These are phyloP conservation scores for Trichoderma sp. DNA, from an alignment of 2,329 filamentous ascomycete species.

Conservation along the genomic window DNA sequence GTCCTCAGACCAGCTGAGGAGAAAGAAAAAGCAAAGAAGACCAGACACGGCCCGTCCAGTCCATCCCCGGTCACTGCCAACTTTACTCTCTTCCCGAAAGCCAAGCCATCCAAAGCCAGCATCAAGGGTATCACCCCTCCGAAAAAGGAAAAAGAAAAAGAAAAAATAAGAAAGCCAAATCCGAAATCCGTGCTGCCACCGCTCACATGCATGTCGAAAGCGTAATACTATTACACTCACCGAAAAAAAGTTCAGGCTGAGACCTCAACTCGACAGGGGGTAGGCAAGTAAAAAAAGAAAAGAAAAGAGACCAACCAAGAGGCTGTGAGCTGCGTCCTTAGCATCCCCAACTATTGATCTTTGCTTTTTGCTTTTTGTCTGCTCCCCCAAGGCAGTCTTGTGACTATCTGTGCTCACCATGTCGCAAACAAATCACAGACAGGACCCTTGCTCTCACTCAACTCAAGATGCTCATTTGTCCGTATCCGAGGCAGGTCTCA, in stretches of 20 bases:
- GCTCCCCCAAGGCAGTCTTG: not conserved
- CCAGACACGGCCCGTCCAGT: not conserved
- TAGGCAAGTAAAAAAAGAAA: not conserved
- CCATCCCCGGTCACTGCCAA: not conserved
- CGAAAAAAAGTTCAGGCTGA: not conserved
- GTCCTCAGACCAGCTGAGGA: not conserved
- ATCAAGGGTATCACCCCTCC: not conserved
- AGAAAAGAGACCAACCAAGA: not conserved
- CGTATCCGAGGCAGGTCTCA: not conserved
- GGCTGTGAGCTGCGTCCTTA: not conserved
- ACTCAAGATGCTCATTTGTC: not conserved
- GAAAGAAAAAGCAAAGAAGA: not conserved
- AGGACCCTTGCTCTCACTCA: not conserved
- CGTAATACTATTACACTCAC: not conserved
- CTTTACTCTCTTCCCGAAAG: not conserved
- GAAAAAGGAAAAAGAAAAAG: not conserved
- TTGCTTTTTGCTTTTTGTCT: not conserved
- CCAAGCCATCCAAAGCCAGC: not conserved
- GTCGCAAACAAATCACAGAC: not conserved
- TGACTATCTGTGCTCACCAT: not conserved
- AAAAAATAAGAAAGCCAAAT: not conserved
- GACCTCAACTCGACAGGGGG: not conserved
- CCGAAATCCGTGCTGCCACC: not conserved
- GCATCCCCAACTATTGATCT: not conserved
- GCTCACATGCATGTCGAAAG: not conserved